phyloP scores from a whole-genome alignment of 441 rosid species.

The Breynia disticha region DNA sequence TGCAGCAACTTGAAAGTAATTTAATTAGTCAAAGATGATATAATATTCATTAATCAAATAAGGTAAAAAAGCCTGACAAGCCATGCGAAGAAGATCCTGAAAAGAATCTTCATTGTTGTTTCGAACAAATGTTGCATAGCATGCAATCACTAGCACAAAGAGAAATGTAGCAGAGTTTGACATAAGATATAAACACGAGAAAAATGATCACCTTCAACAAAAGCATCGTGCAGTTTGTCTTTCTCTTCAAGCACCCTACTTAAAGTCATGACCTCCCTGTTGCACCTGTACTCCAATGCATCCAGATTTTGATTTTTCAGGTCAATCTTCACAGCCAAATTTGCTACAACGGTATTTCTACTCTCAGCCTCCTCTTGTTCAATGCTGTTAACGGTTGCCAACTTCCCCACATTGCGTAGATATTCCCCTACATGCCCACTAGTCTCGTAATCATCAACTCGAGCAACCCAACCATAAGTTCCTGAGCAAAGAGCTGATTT shows the following conservation, averaged over 20 bases:
- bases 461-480: conserved; percentile 75
- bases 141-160: conserved; percentile 2
- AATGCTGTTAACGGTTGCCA: conserved; percentile 48
- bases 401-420: conserved; percentile 44
- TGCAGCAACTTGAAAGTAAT: too few species aligned
- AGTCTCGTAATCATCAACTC: conserved; percentile 45
- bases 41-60: not conserved
- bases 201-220: conserved; percentile 51
- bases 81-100: not conserved
- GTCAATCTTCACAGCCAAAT: conserved; percentile 49
- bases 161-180: conserved; percentile 1
- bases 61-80: not conserved
- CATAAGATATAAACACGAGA: conserved; percentile 1
- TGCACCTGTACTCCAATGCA: conserved; percentile 39
- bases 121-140: not conserved
- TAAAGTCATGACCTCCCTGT: conserved; percentile 44
- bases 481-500: conserved; percentile 23
- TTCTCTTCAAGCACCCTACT: conserved; percentile 59
- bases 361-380: conserved; percentile 32
- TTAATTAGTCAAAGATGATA: not conserved
- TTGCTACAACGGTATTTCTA: conserved; percentile 29
- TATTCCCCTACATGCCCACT: conserved; percentile 60
- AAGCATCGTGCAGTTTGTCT: conserved; percentile 50
- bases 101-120: not conserved
- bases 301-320: conserved; percentile 48